Base-by-base conservation (phyloP, 345 rosid species). In the Trapa bicornis region DNA sequence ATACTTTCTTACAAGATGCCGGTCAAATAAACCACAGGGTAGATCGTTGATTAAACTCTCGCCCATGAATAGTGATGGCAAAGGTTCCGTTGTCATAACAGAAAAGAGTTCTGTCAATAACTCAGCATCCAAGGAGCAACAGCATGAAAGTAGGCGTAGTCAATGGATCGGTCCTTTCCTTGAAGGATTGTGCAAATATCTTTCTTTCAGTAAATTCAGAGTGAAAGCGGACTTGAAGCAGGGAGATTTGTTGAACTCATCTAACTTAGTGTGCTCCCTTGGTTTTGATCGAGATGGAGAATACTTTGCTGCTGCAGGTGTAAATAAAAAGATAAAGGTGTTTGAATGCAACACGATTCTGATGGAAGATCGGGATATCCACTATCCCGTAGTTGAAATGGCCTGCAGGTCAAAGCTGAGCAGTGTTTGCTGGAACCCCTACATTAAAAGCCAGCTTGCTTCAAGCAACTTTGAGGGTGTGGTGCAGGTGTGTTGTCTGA, bases 381-480 rank as follows among this genome's bases (percentile, higher is more conserved):
- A 91, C 81, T 94, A 91, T 73, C 99, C 96, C 2, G 96, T 89
- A 52, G 96, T 84, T 74, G 99, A 94, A 81, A 81, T 94, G 87
- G 86, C 84, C 38, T 73, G 95, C 70, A 76, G 87, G 45, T 89
- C 99, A 35, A 94, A 84, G 78, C 79, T 94, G 53, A 94, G 99
- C 85, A 79, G 93, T 71, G 63, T 87, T 65, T 87, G 99, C 75
- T 94, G 96, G 97, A 94, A 89, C 75, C 86, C 81, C 66, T 94
- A 94, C 75, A 91, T 91, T 52, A 91, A 91, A 76, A 87, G 92
- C 75, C 97, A 89, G 74, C 81, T 94, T 73, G 97, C 96, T 58
- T 91, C 96, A n/a, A 94, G 99, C 71, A 94, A 94, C 83, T 89
- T 94, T 67, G 97, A 94, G 75, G 99, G 99, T 32, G 89, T 87